Percentiles rank a stretch among this genome's conserved stretches.
These are phyloP conservation scores for Tylopilus cervinicoccineus DNA, from an alignment of 768 basidiomycete species.

Conservation along the genomic window DNA sequence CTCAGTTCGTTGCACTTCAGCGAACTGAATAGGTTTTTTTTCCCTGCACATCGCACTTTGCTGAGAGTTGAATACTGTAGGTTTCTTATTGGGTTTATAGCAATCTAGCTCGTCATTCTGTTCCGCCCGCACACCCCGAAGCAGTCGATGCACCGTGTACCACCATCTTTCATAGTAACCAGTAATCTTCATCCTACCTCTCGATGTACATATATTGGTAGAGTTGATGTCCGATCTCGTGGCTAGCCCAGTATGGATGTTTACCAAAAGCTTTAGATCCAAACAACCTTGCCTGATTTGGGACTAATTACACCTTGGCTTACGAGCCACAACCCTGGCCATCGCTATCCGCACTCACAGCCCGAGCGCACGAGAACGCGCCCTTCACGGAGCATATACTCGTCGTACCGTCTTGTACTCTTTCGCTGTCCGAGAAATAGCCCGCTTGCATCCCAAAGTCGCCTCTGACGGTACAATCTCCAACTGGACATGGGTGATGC, in stretches of 20 bases:
- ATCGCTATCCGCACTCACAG: not conserved
- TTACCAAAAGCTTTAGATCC: constrained; percentile 27
- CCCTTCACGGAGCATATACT: not conserved
- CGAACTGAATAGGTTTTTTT: not conserved
- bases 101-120: constrained; percentile 5
- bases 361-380: constrained; percentile 4
- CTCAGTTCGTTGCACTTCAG: not conserved
- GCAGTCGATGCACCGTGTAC: too few species aligned
- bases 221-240: too few species aligned
- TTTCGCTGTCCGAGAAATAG: not conserved
- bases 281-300: constrained; percentile 18
- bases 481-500: constrained; percentile 19
- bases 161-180: too few species aligned
- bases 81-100: not conserved
- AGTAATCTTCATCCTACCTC: too few species aligned
- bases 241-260: constrained; percentile 14
- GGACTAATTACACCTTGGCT: not conserved
- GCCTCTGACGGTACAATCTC: not conserved
- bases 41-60: too few species aligned
- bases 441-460: not conserved
- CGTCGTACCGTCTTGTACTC: not conserved
- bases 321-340: constrained; percentile 1
- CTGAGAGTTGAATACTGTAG: not conserved
- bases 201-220: too few species aligned
- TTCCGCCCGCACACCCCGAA: too few species aligned